These are phyloP conservation scores for Pulveroboletus sp. DNA, from an alignment of 768 basidiomycete genomes.

Conservation along the genomic window DNA sequence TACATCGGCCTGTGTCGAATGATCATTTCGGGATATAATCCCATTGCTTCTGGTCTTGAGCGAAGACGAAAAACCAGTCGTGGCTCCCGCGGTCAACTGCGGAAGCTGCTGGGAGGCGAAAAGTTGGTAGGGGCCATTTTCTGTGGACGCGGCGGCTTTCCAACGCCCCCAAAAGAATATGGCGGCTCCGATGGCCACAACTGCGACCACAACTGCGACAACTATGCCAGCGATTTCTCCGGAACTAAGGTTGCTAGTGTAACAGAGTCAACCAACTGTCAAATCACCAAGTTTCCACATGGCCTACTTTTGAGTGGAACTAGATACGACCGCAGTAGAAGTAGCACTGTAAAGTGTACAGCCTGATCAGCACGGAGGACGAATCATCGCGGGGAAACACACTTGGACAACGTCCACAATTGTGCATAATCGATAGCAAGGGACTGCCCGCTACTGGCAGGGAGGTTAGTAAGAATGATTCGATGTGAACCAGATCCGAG, in stretches of 20 bases:
- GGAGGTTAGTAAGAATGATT: constrained; percentile 33
- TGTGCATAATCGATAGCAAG: constrained; percentile 35
- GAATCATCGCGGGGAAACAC: neutral
- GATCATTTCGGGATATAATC: constrained; percentile 8
- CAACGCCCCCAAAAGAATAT: constrained; percentile 29
- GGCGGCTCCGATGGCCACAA: constrained; percentile 11
- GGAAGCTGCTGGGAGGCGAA: constrained; percentile 8
- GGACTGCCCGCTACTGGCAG: constrained; percentile 14
- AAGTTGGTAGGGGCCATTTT: constrained; percentile 10
- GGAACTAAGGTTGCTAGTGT: constrained; percentile 12
- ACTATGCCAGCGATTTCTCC: constrained; percentile 25
- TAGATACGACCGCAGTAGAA: neutral
- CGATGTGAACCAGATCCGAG: constrained; percentile 39
- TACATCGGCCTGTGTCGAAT: neutral
- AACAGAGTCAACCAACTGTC: neutral
- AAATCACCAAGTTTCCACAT: neutral
- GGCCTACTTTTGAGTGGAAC: constrained; percentile 12
- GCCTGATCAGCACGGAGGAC: neutral
- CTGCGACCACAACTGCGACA: constrained; percentile 12
- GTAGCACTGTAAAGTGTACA: neutral
- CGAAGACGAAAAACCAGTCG: constrained; percentile 21
- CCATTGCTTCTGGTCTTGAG: constrained; percentile 16
- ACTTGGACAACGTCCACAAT: constrained; percentile 21
- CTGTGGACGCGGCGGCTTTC: constrained; percentile 20
- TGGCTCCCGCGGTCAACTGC: neutral